Conservation (phyloP, 2,329 filamentous ascomycete genomes). For the Fusarium sulawesiense region DNA sequence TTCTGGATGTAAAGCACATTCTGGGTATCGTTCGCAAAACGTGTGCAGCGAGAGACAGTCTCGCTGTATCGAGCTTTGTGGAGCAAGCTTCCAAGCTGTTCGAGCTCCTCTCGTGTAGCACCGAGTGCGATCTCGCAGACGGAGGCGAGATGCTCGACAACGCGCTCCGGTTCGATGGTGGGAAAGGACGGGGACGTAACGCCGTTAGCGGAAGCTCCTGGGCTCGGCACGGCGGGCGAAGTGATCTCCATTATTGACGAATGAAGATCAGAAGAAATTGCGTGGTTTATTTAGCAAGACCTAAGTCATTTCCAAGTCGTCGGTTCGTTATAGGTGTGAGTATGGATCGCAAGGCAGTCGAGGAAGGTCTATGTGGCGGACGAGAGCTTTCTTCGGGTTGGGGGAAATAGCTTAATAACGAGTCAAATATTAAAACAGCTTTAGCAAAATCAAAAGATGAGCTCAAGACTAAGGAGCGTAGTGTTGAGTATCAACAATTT, state of each 20-base stretch:
- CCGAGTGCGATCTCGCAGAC: constrained; percentile 80
- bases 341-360: constrained; percentile 14
- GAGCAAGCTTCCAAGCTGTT: constrained; percentile 83
- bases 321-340: constrained; percentile 20
- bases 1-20: constrained; percentile 92
- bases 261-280: constrained; percentile 22
- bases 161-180: constrained; percentile 72
- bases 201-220: constrained; percentile 58
- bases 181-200: constrained; percentile 59
- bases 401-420: constrained; percentile 30
- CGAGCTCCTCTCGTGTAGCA: constrained; percentile 80
- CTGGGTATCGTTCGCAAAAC: constrained; percentile 90
- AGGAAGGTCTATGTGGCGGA: constrained; percentile 23
- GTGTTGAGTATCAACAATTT: constrained; percentile 15
- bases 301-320: constrained; percentile 47
- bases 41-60: constrained; percentile 85
- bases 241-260: constrained; percentile 64
- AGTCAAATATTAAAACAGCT: constrained; percentile 33
- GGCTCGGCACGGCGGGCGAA: constrained; percentile 57
- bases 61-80: constrained; percentile 78
- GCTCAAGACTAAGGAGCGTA: constrained; percentile 40
- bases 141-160: constrained; percentile 77
- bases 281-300: constrained; percentile 37
- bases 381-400: constrained; percentile 24
- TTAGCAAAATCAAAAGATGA: constrained; percentile 28